Evolutionary conservation across 2,329 filamentous ascomycete species (phyloP), one percentile per base, ranked within the genome.

Genomic region (Colletotrichum falcatum): DNA sequence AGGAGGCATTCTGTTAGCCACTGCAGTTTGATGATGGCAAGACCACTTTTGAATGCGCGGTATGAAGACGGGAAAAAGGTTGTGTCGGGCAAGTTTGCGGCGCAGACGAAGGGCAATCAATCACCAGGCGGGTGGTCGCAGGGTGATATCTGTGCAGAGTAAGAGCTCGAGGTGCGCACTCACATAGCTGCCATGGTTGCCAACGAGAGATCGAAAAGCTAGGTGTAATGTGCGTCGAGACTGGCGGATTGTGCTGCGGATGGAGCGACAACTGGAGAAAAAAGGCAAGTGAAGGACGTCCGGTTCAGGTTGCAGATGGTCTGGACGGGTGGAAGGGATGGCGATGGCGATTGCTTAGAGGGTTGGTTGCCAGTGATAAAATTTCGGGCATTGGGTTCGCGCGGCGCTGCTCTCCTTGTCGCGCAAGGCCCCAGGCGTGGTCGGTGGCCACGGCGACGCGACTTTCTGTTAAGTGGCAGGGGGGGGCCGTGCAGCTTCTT

Each of bases 51-150:
- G 48, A 20, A 23, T 28, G 53, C 2, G 39, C 28, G 44, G 46
- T 62, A 54, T 35, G n/a, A 8, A 28, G 54, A 26, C 9, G n/a
- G 37, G n/a, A 9, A n/a, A 28, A 18, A 56, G 73, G 74, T 76
- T 66, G 76, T 76, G 76, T 75, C 54, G 76, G 76, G 56, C 76
- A 73, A 77, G 77, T 78, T 56, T 72, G 74, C 66, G 65, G 74
- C 69, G 65, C 23, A 61, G 23, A 16, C 46, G 9, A 42, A 23
- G 35, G 48, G 18, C 39, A 37, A 28, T 42, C 39, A 37, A 28
- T 42, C 23, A 46, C 28, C 26, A 30, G 39, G 18, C 46, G 53
- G 39, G 46, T 44, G 11, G 61, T 37, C 42, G 46, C 63, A 49
- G 35, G 20, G 18, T 54, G 66, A 35, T 35, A 11, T 42, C 39